These are phyloP conservation scores for Striga asiatica DNA, from an alignment of 257 asterid species.

Conservation along the genomic window DNA sequence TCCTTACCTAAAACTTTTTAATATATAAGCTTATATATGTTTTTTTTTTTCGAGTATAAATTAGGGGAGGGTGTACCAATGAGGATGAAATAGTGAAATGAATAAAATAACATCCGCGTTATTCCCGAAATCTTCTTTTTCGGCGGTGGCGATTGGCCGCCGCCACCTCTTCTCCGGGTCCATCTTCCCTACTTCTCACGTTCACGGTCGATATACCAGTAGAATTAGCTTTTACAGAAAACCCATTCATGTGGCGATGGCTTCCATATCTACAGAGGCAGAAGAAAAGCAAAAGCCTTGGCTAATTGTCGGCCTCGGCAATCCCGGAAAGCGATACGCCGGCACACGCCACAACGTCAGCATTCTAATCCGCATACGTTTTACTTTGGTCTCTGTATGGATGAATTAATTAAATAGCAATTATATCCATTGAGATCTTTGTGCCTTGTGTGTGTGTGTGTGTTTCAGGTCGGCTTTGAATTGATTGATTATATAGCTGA, in stretches of 20 bases:
- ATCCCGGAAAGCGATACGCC: slow-evolving; percentile 77
- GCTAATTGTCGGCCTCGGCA: slow-evolving; percentile 98
- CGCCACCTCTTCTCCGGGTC: slow-evolving; percentile 24
- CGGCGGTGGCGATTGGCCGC: slow-evolving; percentile 31
- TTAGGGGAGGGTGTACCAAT: no score
- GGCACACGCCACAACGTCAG: slow-evolving; percentile 85
- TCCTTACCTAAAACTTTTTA: no score
- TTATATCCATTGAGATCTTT: slow-evolving; percentile 6
- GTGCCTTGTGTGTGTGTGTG: no score
- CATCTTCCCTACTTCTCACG: slow-evolving; percentile 12
- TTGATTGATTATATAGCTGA: slow-evolving; percentile 80
- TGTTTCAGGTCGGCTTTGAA: slow-evolving; percentile 82
- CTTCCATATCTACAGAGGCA: slow-evolving; percentile 28
- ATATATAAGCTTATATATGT: no score
- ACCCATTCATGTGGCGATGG: slow-evolving; percentile 23
- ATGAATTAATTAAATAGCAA: neutral
- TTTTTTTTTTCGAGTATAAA: no score
- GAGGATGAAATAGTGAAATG: slow-evolving; percentile 24
- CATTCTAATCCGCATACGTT: neutral
- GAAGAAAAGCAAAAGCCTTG: slow-evolving; percentile 53
- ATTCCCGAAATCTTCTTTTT: slow-evolving; percentile 20
- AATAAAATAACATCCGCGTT: slow-evolving; percentile 20
- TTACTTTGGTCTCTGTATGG: neutral
- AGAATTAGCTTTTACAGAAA: slow-evolving; percentile 1
- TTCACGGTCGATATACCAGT: slow-evolving; percentile 5